These are phyloP conservation scores for Metarhizium rileyi DNA, from an alignment of 2,329 filamentous ascomycete species.

Conservation along the genomic window DNA sequence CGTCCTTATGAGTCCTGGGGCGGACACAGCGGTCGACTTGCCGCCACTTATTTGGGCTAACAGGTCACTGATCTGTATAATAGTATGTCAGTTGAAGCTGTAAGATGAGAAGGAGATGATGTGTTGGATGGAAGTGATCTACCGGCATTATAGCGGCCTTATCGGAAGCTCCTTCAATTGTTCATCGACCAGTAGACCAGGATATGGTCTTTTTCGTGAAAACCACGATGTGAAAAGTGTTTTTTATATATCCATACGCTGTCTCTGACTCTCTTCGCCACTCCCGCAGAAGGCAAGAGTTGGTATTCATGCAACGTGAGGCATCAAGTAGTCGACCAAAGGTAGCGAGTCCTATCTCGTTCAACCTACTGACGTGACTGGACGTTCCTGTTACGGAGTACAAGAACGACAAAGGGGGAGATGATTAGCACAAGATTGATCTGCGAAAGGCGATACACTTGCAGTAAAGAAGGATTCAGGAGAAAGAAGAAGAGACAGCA, in stretches of 20 bases:
- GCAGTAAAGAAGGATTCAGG: too few species aligned
- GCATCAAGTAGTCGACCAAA: constrained; percentile 1
- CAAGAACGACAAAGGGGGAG: background rate
- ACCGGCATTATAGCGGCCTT: constrained; percentile 20
- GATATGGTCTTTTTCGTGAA: background rate
- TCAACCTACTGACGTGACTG: background rate
- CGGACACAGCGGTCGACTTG: constrained; percentile 28
- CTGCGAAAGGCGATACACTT: background rate
- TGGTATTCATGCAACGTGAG: background rate
- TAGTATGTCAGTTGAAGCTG: background rate
- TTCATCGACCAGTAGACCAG: background rate
- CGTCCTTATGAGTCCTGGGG: constrained; percentile 19
- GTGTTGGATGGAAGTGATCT: constrained; percentile 6
- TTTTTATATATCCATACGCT: background rate
- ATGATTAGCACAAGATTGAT: background rate
- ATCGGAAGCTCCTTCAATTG: background rate
- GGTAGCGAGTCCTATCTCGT: background rate
- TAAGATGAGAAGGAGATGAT: background rate
- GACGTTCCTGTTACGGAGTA: background rate
- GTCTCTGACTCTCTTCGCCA: background rate
- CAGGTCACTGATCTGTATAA: constrained; percentile 24
- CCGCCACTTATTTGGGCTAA: constrained; percentile 50
- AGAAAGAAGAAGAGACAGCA: too few species aligned
- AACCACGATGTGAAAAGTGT: background rate
- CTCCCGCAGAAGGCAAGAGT: constrained; percentile 3